Evolutionary conservation across 139 green algal species (phyloP), one percentile per base, ranked within the genome.

Genomic region (Micromonas commoda): DNA sequence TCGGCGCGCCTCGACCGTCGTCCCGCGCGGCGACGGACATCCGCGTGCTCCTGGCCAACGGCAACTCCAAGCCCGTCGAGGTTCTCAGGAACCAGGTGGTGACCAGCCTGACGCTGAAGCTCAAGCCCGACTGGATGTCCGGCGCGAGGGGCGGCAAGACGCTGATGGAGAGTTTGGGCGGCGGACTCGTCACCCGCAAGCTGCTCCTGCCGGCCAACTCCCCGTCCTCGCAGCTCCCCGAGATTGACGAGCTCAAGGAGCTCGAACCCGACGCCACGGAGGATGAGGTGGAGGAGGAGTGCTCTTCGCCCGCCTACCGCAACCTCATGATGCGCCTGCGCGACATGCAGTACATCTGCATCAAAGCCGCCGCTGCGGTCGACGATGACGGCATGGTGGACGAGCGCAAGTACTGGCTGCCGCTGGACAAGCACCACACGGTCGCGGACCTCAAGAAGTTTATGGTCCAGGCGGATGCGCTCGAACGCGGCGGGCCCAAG

Each of bases 331-430:
- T 75, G 68, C 26, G 29, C 20, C 37, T 75, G 1, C 20, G 34
- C 1, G 68, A 75, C 29, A 23, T 75, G 21, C 38, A 60, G 33
- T 75, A 61, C 37, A 75, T 75, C 37, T 39, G 38, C 68, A 39
- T 75, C 38, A 75, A 75, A 39, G 68, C 68, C 37, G 68, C 33
- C 4, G 68, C 61, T 23, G 33, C 31, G 21, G 37, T 75, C 20
- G 23, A 60, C 6, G 38, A 75, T 3, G 35, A 35, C 5, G 68
- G 68, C 6, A 26, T 63, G 20, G 32, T 75, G 37, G 26, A 32
- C 37, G 68, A 75, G 23, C 37, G 68, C 37, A 37, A 75, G 9
- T 75, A 63, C 9, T 75, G 68, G 68, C 53, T 75, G 34, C 68
- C 68, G 52, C 33, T 75, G 68, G 33, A 75, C 37, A 31, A 75